phyloP scores from a whole-genome alignment of 164 flowering plant genomes.

The Annona squamosa region DNA sequence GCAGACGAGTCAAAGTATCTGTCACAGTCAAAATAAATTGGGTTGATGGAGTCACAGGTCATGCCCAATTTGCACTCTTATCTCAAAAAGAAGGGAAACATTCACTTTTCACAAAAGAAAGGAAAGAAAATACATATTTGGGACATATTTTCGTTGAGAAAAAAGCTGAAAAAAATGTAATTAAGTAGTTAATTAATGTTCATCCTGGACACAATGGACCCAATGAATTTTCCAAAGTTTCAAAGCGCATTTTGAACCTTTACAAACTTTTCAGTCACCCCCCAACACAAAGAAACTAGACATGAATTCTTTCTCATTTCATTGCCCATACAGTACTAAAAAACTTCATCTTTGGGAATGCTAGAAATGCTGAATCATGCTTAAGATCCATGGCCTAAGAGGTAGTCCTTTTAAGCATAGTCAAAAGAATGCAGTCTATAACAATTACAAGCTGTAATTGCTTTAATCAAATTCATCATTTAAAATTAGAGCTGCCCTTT shows the following conservation, averaged over 20 bases:
- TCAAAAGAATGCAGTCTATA: background rate
- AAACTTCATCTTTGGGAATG: background rate
- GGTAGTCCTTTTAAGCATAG: background rate
- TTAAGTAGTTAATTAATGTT: background rate
- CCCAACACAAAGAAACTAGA: background rate
- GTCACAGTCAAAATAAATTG: too few species aligned
- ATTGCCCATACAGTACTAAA: background rate
- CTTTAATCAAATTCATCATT: background rate
- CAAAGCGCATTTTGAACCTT: background rate
- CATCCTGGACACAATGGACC: background rate
- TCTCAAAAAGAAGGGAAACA: too few species aligned
- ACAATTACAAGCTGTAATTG: background rate
- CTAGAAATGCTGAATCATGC: background rate
- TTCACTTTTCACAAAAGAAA: too few species aligned
- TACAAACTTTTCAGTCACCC: background rate
- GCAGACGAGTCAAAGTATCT: too few species aligned
- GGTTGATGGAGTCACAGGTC: too few species aligned
- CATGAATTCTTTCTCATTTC: background rate
- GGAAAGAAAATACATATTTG: background rate
- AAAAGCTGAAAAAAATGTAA: background rate
- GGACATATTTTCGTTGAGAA: background rate
- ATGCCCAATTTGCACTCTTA: too few species aligned
- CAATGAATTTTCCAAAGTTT: background rate
- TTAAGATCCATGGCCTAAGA: background rate
- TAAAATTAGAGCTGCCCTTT: background rate